These are phyloP conservation scores for Boletus huronensis DNA, from an alignment of 768 basidiomycete species.

Conservation along the genomic window DNA sequence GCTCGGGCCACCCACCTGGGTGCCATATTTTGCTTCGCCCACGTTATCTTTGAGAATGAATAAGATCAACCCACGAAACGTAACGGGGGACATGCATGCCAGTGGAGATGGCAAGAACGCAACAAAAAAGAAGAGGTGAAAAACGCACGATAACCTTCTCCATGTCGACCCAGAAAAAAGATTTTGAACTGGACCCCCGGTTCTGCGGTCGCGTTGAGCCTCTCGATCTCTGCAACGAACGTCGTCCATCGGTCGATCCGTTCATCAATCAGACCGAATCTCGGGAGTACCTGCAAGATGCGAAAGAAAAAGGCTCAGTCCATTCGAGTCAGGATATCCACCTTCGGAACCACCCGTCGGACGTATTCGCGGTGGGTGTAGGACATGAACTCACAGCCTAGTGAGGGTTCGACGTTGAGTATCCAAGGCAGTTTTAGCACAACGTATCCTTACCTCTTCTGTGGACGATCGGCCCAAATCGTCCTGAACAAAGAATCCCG, in stretches of 20 bases:
- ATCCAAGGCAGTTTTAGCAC: neutral
- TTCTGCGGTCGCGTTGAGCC: conserved; percentile 30
- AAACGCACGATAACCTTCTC: conserved; percentile 47
- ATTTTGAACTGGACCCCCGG: conserved; percentile 41
- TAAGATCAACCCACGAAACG: neutral
- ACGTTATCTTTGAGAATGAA: conserved; percentile 53
- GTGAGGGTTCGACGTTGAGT: neutral
- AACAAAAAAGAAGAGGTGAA: neutral
- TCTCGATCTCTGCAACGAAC: conserved; percentile 39
- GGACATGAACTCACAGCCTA: conserved; percentile 15
- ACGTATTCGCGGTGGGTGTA: neutral
- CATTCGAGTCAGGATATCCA: neutral
- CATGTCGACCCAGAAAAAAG: conserved; percentile 65
- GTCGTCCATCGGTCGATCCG: conserved; percentile 46
- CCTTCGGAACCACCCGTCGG: neutral
- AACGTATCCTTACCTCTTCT: conserved; percentile 5
- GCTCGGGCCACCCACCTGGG: conserved; percentile 28
- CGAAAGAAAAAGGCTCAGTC: neutral
- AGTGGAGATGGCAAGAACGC: neutral
- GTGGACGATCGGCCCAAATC: neutral
- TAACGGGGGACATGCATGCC: neutral
- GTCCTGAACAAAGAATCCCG: conserved; percentile 25
- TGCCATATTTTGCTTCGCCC: conserved; percentile 63
- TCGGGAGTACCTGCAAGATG: conserved; percentile 15
- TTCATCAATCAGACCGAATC: conserved; percentile 38